A percentile compares a stretch with the other conserved stretches of the same genome.
Conservation (phyloP, 768 basidiomycete species). For the Chalciporus pseudorubinellus region DNA sequence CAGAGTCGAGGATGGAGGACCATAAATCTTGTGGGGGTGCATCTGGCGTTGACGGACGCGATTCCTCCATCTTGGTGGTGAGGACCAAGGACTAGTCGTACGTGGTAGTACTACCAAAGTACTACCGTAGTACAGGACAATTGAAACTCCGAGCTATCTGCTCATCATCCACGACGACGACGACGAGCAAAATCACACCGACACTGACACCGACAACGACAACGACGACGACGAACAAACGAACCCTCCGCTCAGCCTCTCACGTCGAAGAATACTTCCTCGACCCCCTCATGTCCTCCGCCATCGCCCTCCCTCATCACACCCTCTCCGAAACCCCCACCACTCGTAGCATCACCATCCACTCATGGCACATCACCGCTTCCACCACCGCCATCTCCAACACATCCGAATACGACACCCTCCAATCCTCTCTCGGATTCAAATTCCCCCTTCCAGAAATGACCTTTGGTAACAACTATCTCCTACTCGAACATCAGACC, state of each 20-base stretch:
- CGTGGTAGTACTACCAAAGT: no score
- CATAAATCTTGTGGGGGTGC: conserved; percentile 82
- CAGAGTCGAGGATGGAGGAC: conserved; percentile 88
- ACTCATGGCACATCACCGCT: conserved; percentile 67
- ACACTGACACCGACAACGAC: background rate
- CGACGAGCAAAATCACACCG: background rate
- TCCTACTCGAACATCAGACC: conserved; percentile 63
- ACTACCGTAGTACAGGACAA: background rate
- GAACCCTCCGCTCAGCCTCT: background rate
- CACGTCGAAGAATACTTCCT: conserved; percentile 10
- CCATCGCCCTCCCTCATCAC: conserved; percentile 56
- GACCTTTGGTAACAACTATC: conserved; percentile 86
- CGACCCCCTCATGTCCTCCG: conserved; percentile 36
- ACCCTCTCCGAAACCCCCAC: conserved; percentile 67
- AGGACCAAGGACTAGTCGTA: background rate
- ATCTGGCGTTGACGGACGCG: conserved; percentile 67
- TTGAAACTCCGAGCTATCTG: conserved; percentile 28
- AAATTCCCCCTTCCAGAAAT: conserved; percentile 88
- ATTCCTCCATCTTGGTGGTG: conserved; percentile 38
- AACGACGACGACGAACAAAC: background rate
- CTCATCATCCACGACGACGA: conserved; percentile 10
- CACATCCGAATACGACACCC: conserved; percentile 66
- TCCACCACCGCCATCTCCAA: conserved; percentile 78
- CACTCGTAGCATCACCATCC: conserved; percentile 63
- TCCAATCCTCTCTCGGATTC: conserved; percentile 57